Evolutionary conservation across 164 flowering plant genomes (phyloP), one percentile per base, ranked within the genome.

Genomic region (Taxillus chinensis): DNA sequence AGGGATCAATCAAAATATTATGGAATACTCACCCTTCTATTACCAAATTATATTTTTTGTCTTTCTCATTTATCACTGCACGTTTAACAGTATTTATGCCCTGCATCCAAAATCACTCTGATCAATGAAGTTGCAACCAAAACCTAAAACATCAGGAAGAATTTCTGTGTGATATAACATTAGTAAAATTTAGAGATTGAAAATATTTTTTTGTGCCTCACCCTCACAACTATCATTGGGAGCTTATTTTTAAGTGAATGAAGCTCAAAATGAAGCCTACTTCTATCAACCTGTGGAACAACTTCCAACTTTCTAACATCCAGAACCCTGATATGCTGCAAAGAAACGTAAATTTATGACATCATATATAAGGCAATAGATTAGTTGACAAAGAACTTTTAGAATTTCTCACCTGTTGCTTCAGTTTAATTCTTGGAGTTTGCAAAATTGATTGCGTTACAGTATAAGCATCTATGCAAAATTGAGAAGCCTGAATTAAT

Each of bases 41-140:
- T 16, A 87, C 67, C 75, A 93, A 74, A 37, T 79, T 74, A 64
- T 72, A 79, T 60, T 74, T 75, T 15, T 7, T 41, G 8, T 60
- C 61, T 12, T 3, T 14, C 13, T 3, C 13, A 38, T 78, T 78
- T 41, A 90, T 81, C 38, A 95, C 84, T 5, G 76, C 93, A 62
- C 97, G 92, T 64, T 87, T 83, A 73, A 80, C 80, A 14, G 89
- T 81, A 68, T 73, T 73, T 58, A 95, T 82, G 46, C 99, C 99
- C 99, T 95, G 80, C 50, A 73, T 45, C 45, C 53, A 73, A 60
- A 70, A 51, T 62, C 45, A 64, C 55, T 50, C 60, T 41, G 37
- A 9, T 42, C 39, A 54, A 48, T 7, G 46, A 43, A 6, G 7
- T 43, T 43, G 10, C 46, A 43, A 43, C 46, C 46, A 43, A 43